A percentile compares a stretch with the other conserved stretches of the same genome.
Conservation (phyloP, 495 filamentous ascomycete species). For the Trichoderma orchidacearum region DNA sequence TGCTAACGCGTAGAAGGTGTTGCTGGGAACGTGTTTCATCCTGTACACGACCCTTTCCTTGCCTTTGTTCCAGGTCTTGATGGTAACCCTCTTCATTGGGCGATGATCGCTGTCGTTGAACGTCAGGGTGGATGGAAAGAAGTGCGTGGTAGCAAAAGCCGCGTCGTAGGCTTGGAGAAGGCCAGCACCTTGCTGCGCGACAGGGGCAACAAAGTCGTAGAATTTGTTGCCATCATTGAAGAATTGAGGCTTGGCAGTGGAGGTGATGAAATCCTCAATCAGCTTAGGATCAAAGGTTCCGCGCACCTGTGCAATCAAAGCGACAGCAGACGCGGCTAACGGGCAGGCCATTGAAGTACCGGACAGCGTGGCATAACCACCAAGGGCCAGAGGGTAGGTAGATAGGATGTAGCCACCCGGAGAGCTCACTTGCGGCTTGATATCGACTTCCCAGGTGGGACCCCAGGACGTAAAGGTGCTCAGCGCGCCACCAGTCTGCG, state of each 20-base stretch:
- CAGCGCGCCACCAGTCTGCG: slow-evolving; percentile 24
- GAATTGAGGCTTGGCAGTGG: slow-evolving; percentile 27
- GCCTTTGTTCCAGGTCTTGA: slow-evolving; percentile 42
- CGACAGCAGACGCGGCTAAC: slow-evolving; percentile 37
- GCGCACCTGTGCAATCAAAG: slow-evolving; percentile 35
- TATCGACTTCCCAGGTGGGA: slow-evolving; percentile 38
- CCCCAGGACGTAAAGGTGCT: slow-evolving; percentile 43
- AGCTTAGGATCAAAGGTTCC: slow-evolving; percentile 32
- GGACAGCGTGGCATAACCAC: slow-evolving; percentile 38
- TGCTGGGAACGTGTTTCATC: slow-evolving; percentile 25
- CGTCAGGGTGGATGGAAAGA: slow-evolving; percentile 37
- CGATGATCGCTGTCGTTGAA: slow-evolving; percentile 46
- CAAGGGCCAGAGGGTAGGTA: slow-evolving; percentile 36
- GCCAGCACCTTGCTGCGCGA: slow-evolving; percentile 43
- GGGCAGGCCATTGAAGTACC: slow-evolving; percentile 51
- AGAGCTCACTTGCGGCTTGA: slow-evolving; percentile 39
- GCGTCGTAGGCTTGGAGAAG: slow-evolving; percentile 43
- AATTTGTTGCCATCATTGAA: slow-evolving; percentile 32
- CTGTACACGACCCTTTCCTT: slow-evolving; percentile 28
- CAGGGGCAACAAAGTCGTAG: slow-evolving; percentile 31
- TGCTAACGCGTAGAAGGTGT: slow-evolving; percentile 30
- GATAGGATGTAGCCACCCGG: slow-evolving; percentile 44
- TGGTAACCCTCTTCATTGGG: slow-evolving; percentile 30
- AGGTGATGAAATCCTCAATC: slow-evolving; percentile 29
- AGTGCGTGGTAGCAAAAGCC: slow-evolving; percentile 36